A percentile compares a stretch with the other conserved stretches of the same genome.
phyloP scores from a whole-genome alignment of 306 rosid species.

The Lotus japonicus region DNA sequence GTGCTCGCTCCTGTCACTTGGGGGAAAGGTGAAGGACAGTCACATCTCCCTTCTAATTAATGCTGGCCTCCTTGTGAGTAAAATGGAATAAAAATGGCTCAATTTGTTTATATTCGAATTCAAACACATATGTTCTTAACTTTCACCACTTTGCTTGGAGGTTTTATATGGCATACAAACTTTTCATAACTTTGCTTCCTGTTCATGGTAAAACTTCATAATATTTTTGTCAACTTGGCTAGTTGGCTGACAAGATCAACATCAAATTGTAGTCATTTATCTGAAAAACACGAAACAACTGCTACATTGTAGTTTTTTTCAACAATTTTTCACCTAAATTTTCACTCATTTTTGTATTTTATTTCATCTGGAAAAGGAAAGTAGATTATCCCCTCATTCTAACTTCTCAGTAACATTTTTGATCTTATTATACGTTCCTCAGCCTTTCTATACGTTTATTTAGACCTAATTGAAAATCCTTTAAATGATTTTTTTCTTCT shows the following conservation, averaged over 20 bases:
- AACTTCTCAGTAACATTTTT: constrained; percentile 3
- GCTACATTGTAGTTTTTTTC: not conserved
- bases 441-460: not conserved
- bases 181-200: not conserved
- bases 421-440: not conserved
- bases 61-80: constrained; percentile 79
- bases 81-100: not conserved
- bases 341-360: not conserved
- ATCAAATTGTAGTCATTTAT: not conserved
- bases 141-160: not conserved
- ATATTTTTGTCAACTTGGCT: constrained; percentile 4
- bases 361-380: not conserved
- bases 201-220: not conserved
- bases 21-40: constrained; percentile 83
- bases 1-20: constrained; percentile 75
- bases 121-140: not conserved
- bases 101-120: constrained; percentile 9
- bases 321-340: not conserved
- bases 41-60: constrained; percentile 79
- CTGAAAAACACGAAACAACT: not conserved
- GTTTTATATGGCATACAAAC: not conserved
- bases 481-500: not conserved
- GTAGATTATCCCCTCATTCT: not conserved
- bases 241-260: constrained; percentile 9
- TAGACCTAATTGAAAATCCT: not conserved